Evolutionary conservation across 768 basidiomycete genomes (phyloP).

Genomic region (Chlorophyllum brunneum): DNA sequence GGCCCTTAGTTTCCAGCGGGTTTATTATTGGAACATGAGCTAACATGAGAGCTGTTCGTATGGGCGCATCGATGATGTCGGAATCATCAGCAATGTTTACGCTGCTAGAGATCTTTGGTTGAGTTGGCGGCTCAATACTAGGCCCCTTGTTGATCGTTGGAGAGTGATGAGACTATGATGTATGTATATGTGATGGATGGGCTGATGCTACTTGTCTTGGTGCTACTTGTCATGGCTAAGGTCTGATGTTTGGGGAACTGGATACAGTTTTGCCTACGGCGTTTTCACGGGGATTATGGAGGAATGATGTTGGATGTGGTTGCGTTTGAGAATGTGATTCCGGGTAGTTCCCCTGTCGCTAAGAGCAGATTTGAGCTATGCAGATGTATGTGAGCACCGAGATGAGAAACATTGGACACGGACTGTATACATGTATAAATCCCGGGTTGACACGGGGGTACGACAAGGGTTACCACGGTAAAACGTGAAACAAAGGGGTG

Average conservation of each 20-base stretch:
- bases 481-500: not conserved
- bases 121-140: not conserved
- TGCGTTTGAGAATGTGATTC: not conserved
- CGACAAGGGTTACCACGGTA: not conserved
- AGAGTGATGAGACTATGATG: not conserved
- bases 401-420: not conserved
- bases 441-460: not conserved
- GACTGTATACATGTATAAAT: slow-evolving; percentile 2
- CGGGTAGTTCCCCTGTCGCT: not conserved
- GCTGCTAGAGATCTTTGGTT: not conserved
- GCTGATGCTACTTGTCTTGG: no score
- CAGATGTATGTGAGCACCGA: not conserved
- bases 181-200: no score
- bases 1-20: not conserved
- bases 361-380: not conserved
- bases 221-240: no score
- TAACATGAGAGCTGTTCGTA: not conserved
- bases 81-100: not conserved
- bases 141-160: slow-evolving; percentile 4
- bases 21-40: not conserved
- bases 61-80: slow-evolving; percentile 9
- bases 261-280: no score
- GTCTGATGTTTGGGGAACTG: no score
- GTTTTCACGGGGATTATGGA: not conserved
- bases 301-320: slow-evolving; percentile 1